Evolutionary conservation across 257 asterid genomes (phyloP).

Genomic region (Plantago major): DNA sequence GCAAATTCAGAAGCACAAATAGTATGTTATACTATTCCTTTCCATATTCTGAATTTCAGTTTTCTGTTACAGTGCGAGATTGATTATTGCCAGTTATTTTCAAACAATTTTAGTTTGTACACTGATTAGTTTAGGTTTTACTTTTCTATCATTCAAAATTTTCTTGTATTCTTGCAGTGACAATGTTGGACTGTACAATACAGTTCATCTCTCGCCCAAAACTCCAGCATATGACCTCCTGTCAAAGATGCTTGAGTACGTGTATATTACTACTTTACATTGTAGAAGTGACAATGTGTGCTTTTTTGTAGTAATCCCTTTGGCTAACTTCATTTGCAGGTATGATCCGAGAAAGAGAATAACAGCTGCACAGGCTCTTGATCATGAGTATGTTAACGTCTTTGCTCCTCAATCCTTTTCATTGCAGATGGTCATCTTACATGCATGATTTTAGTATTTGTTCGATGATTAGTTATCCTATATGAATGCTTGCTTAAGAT

Average conservation of each 20-base stretch:
- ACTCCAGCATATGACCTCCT: constrained; percentile 92
- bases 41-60: not conserved
- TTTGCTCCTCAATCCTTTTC: constrained; percentile 16
- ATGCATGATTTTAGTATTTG: constrained; percentile 15
- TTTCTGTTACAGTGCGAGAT: constrained; percentile 17
- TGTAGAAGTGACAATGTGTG: constrained; percentile 11
- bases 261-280: constrained; percentile 18
- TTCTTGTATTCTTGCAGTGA: constrained; percentile 50
- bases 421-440: constrained; percentile 5
- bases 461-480: constrained; percentile 5
- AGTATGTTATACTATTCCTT: constrained; percentile 48
- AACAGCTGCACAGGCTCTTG: constrained; percentile 95
- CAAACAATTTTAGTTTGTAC: constrained; percentile 13
- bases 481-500: constrained; percentile 14
- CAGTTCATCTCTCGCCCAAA: constrained; percentile 78
- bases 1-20: constrained; percentile 88
- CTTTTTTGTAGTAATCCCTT: not conserved
- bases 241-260: constrained; percentile 98
- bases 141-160: constrained; percentile 14
- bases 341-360: constrained; percentile 91
- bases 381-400: constrained; percentile 72
- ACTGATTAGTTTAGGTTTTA: not conserved
- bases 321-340: constrained; percentile 50
- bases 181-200: constrained; percentile 78
- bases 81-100: constrained; percentile 16